Evolutionary conservation across 2,329 filamentous ascomycete genomes (phyloP).

Genomic region (Aspergillus versicolor): DNA sequence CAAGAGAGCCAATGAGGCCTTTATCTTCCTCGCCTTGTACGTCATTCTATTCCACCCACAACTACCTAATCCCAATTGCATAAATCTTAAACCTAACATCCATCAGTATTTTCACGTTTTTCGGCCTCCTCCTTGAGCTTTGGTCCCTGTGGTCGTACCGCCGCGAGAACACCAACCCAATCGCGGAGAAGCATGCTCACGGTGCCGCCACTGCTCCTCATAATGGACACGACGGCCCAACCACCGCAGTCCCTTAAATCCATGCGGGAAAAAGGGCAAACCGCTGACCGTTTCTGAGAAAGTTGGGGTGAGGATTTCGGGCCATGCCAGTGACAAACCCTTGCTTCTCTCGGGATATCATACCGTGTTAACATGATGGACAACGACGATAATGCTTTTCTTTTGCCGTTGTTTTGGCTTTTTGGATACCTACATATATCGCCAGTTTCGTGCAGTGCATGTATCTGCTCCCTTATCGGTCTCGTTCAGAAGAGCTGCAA

Average conservation of each 20-base stretch:
- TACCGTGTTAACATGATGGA: not conserved
- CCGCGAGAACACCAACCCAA: constrained; percentile 17
- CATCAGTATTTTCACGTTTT: constrained; percentile 42
- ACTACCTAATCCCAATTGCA: not conserved
- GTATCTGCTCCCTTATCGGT: not conserved
- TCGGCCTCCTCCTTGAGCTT: constrained; percentile 40
- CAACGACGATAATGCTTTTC: not conserved
- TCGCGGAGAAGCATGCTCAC: not conserved
- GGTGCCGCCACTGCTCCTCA: not conserved
- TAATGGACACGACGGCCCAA: constrained; percentile 3
- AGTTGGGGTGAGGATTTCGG: no score
- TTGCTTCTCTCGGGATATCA: no score
- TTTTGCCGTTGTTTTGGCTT: not conserved
- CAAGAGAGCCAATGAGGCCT: constrained; percentile 45
- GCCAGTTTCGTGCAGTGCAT: not conserved
- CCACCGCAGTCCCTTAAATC: constrained; percentile 2
- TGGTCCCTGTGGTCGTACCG: constrained; percentile 35
- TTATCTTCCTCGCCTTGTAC: constrained; percentile 49
- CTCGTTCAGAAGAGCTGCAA: not conserved
- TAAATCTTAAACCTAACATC: not conserved
- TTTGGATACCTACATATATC: not conserved
- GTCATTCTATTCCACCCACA: constrained; percentile 15
- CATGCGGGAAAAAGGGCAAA: not conserved
- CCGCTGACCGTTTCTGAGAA: not conserved
- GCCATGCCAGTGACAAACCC: no score